phyloP scores from a whole-genome alignment of 345 rosid species.

The Xanthoceras sorbifolium region DNA sequence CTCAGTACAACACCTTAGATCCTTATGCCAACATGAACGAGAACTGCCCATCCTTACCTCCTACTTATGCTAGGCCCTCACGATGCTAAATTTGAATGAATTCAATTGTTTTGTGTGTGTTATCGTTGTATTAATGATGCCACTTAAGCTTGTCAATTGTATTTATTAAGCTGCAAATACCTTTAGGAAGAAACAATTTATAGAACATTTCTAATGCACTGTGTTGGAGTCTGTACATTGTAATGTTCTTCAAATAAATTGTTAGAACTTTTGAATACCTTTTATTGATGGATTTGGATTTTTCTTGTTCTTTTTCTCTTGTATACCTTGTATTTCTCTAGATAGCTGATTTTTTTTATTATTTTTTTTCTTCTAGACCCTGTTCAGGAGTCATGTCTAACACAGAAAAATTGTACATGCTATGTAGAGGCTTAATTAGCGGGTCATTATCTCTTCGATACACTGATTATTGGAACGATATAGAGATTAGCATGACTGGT shows the following conservation, averaged over 20 bases:
- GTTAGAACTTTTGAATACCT: neutral
- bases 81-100: conserved; percentile 46
- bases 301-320: neutral
- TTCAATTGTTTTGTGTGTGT: conserved; percentile 9
- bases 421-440: too few relatives aligned
- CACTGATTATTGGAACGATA: too few relatives aligned
- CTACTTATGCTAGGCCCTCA: conserved; percentile 70
- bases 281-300: neutral
- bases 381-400: too few relatives aligned
- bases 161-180: conserved; percentile 21
- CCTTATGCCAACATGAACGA: conserved; percentile 92
- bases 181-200: neutral
- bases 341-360: too few relatives aligned
- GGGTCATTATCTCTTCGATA: too few relatives aligned
- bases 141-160: neutral
- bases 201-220: conserved; percentile 2
- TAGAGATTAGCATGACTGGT: too few relatives aligned
- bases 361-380: too few relatives aligned
- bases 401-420: too few relatives aligned
- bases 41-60: conserved; percentile 93
- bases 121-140: neutral
- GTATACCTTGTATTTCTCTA: neutral
- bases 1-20: conserved; percentile 68
- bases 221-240: conserved; percentile 18
- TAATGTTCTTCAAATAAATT: neutral